phyloP scores from a whole-genome alignment of 345 rosid species.

The Euphorbia tirucalli region DNA sequence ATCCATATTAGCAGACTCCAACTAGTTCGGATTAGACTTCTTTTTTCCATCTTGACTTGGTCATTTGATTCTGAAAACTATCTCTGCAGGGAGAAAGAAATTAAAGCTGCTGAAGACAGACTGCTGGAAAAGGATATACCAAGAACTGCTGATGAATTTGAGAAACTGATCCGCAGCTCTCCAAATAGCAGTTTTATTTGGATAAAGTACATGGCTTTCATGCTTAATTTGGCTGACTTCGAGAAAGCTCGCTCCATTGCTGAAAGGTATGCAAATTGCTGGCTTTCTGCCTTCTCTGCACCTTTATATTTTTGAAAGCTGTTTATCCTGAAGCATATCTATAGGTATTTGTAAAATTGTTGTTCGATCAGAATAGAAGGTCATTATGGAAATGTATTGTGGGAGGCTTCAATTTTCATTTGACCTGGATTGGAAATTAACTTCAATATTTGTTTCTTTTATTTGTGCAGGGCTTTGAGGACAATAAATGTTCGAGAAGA shows the following conservation, averaged over 20 bases:
- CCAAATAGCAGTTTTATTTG: constrained; percentile 93
- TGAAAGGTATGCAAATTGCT: constrained; percentile 57
- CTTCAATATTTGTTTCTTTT: not conserved
- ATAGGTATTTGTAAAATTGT: no score
- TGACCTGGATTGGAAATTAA: not conserved
- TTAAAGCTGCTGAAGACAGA: constrained; percentile 91
- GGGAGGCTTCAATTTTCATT: not conserved
- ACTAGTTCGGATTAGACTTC: not conserved
- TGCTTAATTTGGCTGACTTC: constrained; percentile 71
- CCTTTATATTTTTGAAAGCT: not conserved
- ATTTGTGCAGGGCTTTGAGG: constrained; percentile 71
- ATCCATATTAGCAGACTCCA: no score
- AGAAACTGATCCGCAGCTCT: constrained; percentile 83
- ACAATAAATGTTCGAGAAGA: constrained; percentile 88
- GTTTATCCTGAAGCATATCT: no score
- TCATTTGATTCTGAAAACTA: not conserved
- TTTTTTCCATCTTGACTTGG: not conserved
- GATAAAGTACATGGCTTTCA: constrained; percentile 87
- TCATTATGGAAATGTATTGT: not conserved
- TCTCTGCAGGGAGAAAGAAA: constrained; percentile 66
- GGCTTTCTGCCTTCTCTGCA: not conserved
- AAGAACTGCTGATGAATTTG: constrained; percentile 81
- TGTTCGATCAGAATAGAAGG: not conserved
- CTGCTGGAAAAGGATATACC: constrained; percentile 77
- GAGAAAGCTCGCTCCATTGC: constrained; percentile 92